A percentile compares a stretch with the other conserved stretches of the same genome.
phyloP scores from a whole-genome alignment of 2,329 filamentous ascomycete genomes.

The Pseudogymnoascus sp. region DNA sequence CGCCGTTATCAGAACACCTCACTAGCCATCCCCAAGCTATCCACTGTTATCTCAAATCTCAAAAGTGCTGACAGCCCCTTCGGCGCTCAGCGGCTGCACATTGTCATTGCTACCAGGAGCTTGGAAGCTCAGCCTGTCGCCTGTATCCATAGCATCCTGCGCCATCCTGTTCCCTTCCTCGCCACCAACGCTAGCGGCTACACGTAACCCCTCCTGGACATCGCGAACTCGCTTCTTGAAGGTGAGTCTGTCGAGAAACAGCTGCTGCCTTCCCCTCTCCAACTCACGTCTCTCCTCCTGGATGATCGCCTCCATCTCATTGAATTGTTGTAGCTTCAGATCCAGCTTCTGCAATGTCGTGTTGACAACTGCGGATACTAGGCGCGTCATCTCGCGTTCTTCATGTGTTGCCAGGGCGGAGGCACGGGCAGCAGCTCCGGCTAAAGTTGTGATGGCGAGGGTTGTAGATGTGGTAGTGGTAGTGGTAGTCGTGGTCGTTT shows the following conservation, averaged over 20 bases:
- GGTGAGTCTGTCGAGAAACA: slow-evolving; percentile 83
- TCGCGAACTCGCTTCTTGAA: slow-evolving; percentile 84
- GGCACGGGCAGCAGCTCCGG: slow-evolving; percentile 75
- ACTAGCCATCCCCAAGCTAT: neutral
- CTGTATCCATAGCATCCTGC: slow-evolving; percentile 27
- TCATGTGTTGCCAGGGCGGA: slow-evolving; percentile 89
- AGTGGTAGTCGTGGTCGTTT: slow-evolving; percentile 38
- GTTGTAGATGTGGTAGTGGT: slow-evolving; percentile 41
- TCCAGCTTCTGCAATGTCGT: slow-evolving; percentile 92
- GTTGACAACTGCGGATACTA: slow-evolving; percentile 88
- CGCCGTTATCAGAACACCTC: slow-evolving; percentile 3
- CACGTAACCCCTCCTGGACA: slow-evolving; percentile 66
- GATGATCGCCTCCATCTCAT: slow-evolving; percentile 87
- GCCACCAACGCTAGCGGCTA: slow-evolving; percentile 32
- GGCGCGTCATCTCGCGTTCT: slow-evolving; percentile 89
- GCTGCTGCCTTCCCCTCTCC: slow-evolving; percentile 81
- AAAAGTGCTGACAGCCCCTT: slow-evolving; percentile 29
- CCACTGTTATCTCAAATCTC: slow-evolving; percentile 1
- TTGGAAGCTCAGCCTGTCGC: slow-evolving; percentile 47
- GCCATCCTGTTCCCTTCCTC: slow-evolving; percentile 28
- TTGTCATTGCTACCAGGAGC: slow-evolving; percentile 28
- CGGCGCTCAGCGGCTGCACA: slow-evolving; percentile 47
- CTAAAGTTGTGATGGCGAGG: slow-evolving; percentile 72
- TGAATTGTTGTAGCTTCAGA: slow-evolving; percentile 91
- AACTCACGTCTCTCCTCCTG: slow-evolving; percentile 88